These are phyloP conservation scores for Phyllosticta citribraziliensis DNA, from an alignment of 2,329 filamentous ascomycete species.

Conservation along the genomic window DNA sequence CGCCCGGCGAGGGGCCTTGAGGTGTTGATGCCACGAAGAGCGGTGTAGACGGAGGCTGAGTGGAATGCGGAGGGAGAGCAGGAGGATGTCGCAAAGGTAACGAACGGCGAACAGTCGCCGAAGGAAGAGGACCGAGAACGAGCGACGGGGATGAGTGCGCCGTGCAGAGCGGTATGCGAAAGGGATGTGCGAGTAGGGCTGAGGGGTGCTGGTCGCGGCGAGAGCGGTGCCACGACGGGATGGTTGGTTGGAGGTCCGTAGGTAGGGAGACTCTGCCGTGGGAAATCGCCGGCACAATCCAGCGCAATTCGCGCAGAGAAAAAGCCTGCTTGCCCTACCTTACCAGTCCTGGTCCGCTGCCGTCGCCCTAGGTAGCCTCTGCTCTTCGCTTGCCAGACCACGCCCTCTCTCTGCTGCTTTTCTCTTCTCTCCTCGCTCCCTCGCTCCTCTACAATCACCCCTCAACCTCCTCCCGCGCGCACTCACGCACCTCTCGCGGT, in stretches of 20 bases:
- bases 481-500: background rate
- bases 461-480: conserved; percentile 3
- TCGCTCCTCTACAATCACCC: background rate
- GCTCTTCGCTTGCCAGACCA: background rate
- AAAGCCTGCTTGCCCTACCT: background rate
- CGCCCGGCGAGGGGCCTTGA: background rate
- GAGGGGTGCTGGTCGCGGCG: background rate
- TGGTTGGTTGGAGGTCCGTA: background rate
- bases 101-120: too few relatives aligned
- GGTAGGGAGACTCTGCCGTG: too few relatives aligned
- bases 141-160: too few relatives aligned
- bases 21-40: too few relatives aligned
- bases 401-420: background rate
- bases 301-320: conserved; percentile 7
- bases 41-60: too few relatives aligned
- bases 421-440: background rate
- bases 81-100: too few relatives aligned
- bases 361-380: too few relatives aligned
- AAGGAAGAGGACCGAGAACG: too few relatives aligned
- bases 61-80: too few relatives aligned
- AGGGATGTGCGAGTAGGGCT: background rate
- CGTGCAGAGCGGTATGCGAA: too few relatives aligned
- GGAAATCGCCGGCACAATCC: conserved; percentile 6
- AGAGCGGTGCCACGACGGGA: background rate
- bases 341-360: background rate